A percentile compares a stretch with the other conserved stretches of the same genome.
Evolutionary conservation across 2,329 filamentous ascomycete genomes (phyloP).

Genomic region (Penicillium thymicola): DNA sequence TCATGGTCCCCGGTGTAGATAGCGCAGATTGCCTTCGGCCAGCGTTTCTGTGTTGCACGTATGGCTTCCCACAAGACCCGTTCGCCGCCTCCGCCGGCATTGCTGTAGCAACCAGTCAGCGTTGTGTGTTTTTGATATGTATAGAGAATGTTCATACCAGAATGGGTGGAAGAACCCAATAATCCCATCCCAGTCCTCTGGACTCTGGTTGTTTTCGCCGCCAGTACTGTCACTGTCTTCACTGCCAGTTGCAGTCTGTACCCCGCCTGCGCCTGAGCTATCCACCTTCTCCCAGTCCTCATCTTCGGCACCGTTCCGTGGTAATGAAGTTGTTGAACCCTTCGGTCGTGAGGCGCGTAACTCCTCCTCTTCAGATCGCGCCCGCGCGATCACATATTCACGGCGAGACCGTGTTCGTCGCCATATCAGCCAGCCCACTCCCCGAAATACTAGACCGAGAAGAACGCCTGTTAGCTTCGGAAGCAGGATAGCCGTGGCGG

Average conservation of each 20-base stretch:
- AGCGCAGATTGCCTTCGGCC: constrained; percentile 82
- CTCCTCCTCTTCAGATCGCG: constrained; percentile 46
- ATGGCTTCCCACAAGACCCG: constrained; percentile 95
- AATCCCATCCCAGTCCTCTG: constrained; percentile 73
- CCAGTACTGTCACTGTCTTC: constrained; percentile 45
- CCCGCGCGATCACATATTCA: constrained; percentile 50
- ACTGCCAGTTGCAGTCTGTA: constrained; percentile 43
- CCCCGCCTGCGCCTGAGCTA: constrained; percentile 48
- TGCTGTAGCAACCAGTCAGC: constrained; percentile 52
- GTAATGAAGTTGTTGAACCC: constrained; percentile 15
- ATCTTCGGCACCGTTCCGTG: constrained; percentile 45
- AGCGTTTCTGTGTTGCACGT: constrained; percentile 80
- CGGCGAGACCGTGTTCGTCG: constrained; percentile 63
- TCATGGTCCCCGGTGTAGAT: constrained; percentile 97
- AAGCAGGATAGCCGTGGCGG: constrained; percentile 34
- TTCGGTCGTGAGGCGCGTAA: constrained; percentile 26
- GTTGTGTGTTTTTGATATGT: constrained; percentile 1
- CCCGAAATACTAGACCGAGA: constrained; percentile 37
- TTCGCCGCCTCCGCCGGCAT: constrained; percentile 93
- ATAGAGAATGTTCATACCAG: constrained; percentile 60
- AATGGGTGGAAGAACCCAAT: constrained; percentile 98
- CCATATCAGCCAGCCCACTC: constrained; percentile 59
- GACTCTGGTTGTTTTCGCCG: background rate
- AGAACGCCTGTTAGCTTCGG: constrained; percentile 34
- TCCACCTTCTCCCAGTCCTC: constrained; percentile 71